A percentile compares a stretch with the other conserved stretches of the same genome.
These are phyloP conservation scores for Eimeria mitis DNA, from an alignment of 169 alveolate species.

Conservation along the genomic window DNA sequence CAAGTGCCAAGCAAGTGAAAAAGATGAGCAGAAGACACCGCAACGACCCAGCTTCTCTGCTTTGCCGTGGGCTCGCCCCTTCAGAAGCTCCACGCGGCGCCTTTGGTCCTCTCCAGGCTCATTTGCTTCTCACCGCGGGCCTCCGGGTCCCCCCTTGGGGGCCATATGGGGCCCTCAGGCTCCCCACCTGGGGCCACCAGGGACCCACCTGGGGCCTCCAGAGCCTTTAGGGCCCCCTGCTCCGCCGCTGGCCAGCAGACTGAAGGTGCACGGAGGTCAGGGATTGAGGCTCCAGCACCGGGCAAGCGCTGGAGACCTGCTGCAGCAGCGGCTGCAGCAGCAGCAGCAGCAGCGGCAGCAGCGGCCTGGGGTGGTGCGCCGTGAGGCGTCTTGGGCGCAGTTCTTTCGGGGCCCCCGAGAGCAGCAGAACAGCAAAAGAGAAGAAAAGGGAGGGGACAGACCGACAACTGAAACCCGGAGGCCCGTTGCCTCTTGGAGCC, in stretches of 20 bases:
- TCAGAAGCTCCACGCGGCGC: conserved; percentile 23
- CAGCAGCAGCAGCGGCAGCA: conserved; percentile 16
- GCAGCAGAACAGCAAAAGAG: not conserved
- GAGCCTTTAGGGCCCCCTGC: not conserved
- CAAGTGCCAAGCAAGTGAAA: not conserved
- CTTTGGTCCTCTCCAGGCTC: not conserved
- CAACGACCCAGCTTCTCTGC: not conserved
- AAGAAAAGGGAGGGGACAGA: not conserved
- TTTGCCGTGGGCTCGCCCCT: conserved; percentile 33
- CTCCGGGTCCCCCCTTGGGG: not conserved
- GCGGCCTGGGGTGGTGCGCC: not conserved
- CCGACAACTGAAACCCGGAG: not conserved
- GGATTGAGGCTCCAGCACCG: not conserved
- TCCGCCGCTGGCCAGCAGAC: not conserved
- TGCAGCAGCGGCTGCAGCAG: not conserved
- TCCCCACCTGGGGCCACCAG: not conserved
- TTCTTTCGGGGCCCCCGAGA: not conserved
- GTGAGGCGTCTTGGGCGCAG: not conserved
- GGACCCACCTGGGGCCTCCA: not conserved
- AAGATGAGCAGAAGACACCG: not conserved
- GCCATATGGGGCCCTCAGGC: not conserved
- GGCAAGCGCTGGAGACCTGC: conserved; percentile 43
- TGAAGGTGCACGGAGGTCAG: not conserved
- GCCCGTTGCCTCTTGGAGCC: not conserved
- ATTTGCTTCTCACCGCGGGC: not conserved